Conservation (phyloP, 495 filamentous ascomycete species). For the Penicillium ochrochloron region DNA sequence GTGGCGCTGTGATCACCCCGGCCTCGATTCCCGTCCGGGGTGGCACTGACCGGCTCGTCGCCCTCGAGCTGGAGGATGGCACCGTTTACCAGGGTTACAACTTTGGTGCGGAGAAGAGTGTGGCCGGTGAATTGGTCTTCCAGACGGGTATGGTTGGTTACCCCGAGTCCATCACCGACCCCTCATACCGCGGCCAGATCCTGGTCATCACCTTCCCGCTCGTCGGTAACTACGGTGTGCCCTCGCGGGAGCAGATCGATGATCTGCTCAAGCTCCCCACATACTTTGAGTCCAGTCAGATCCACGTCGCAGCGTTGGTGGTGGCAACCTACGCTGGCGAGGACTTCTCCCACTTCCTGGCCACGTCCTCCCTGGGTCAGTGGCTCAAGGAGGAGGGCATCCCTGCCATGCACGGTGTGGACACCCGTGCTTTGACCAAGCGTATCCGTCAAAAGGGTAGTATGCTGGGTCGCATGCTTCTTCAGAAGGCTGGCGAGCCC, state of each 20-base stretch:
- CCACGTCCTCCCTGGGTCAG: constrained; percentile 82
- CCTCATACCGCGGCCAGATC: constrained; percentile 91
- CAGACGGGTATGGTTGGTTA: constrained; percentile 99
- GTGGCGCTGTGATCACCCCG: constrained; percentile 54
- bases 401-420: constrained; percentile 95
- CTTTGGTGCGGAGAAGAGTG: constrained; percentile 90
- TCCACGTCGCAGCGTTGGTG: constrained; percentile 90
- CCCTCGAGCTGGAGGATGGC: constrained; percentile 90
- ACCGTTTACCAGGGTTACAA: constrained; percentile 88
- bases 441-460: constrained; percentile 90
- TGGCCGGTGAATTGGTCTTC: constrained; percentile 96
- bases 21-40: constrained; percentile 46
- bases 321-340: constrained; percentile 91
- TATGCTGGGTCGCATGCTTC: constrained; percentile 91
- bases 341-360: constrained; percentile 92
- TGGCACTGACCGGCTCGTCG: constrained; percentile 63
- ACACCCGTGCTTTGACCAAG: constrained; percentile 93
- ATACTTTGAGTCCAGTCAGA: constrained; percentile 87
- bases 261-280: constrained; percentile 81
- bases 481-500: constrained; percentile 61
- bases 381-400: constrained; percentile 96
- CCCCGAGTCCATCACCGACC: constrained; percentile 91
- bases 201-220: constrained; percentile 90
- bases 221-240: constrained; percentile 94
- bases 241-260: constrained; percentile 79